A percentile compares a stretch with the other conserved stretches of the same genome.
phyloP scores from a whole-genome alignment of 148 eudicot genomes.

The Vaccinium corymbosum region DNA sequence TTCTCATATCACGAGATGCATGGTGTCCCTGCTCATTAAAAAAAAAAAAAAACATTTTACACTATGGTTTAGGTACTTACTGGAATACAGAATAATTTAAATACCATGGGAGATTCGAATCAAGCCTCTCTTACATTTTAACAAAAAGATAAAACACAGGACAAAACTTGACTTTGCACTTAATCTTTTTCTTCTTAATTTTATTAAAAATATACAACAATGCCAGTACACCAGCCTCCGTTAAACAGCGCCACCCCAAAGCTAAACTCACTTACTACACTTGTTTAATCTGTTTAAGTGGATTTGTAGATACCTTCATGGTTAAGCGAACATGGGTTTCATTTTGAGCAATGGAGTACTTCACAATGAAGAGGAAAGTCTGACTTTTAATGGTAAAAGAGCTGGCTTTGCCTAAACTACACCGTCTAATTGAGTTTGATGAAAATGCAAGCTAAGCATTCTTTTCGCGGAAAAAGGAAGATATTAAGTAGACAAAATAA shows the following conservation, averaged over 20 bases:
- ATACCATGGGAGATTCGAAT: no score
- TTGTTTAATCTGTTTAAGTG: background rate
- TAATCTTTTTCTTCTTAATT: no score
- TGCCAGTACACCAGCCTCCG: no score
- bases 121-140: no score
- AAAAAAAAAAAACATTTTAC: no score
- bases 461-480: background rate
- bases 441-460: background rate
- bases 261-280: background rate
- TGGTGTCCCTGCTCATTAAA: background rate
- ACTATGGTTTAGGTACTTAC: no score
- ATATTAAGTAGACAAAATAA: background rate
- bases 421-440: background rate
- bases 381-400: background rate
- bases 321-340: background rate
- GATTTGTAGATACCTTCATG: background rate
- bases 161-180: no score
- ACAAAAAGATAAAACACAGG: no score
- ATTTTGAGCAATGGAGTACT: background rate
- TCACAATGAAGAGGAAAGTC: background rate
- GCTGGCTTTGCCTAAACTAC: constrained; percentile 7
- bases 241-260: no score
- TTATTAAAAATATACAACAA: no score
- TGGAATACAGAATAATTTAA: no score
- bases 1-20: background rate